These are phyloP conservation scores for Termitomyces sp. DNA, from an alignment of 768 basidiomycete genomes.

Conservation along the genomic window DNA sequence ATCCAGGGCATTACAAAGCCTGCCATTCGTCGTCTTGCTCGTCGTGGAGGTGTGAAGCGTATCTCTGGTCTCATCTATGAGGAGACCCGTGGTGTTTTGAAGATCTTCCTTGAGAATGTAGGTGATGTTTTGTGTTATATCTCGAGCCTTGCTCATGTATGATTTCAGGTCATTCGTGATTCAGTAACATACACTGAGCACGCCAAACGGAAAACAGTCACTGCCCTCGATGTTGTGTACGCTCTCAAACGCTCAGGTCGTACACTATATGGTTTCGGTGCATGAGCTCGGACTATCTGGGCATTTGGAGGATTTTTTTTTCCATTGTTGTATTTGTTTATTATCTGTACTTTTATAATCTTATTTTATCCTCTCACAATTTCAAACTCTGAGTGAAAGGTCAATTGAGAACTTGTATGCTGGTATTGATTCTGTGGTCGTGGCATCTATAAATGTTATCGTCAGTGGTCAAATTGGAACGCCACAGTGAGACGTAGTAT, in stretches of 20 bases:
- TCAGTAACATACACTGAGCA: conserved; percentile 93
- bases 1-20: conserved; percentile 6
- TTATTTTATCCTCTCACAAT: background rate
- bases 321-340: conserved; percentile 14
- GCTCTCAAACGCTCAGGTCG: conserved; percentile 82
- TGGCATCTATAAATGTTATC: too few species aligned
- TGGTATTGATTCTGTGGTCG: too few species aligned
- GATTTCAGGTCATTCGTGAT: conserved; percentile 77
- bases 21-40: conserved; percentile 3
- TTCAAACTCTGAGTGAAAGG: too few species aligned
- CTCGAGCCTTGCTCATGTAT: background rate
- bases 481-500: too few species aligned
- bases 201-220: conserved; percentile 92
- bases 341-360: conserved; percentile 19
- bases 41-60: conserved; percentile 5
- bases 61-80: conserved; percentile 4
- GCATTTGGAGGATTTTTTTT: conserved; percentile 3
- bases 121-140: background rate
- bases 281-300: conserved; percentile 35
- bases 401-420: too few species aligned
- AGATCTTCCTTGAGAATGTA: conserved; percentile 6
- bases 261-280: conserved; percentile 92
- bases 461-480: too few species aligned
- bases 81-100: conserved; percentile 6
- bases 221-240: conserved; percentile 90